phyloP scores from a whole-genome alignment of 2,329 filamentous ascomycete species.

The Coleophoma crateriformis region DNA sequence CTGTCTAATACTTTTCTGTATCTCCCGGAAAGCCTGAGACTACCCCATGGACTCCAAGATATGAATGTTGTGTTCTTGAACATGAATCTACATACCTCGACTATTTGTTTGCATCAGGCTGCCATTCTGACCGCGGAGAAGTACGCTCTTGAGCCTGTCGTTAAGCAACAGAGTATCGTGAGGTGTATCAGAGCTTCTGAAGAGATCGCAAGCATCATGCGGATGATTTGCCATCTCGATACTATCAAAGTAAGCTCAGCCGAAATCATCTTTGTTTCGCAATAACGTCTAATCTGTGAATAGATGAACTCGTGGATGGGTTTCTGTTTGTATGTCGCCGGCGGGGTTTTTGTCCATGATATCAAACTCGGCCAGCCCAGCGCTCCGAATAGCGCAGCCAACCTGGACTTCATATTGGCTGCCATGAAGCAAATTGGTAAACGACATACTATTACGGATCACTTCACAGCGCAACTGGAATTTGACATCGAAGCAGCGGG shows the following conservation, averaged over 20 bases:
- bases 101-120: conserved; percentile 85
- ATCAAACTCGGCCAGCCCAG: conserved; percentile 39
- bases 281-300: conserved; percentile 9
- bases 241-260: conserved; percentile 53
- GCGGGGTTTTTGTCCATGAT: conserved; percentile 76
- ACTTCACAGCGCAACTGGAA: conserved; percentile 79
- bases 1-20: conserved; percentile 74
- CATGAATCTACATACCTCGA: conserved; percentile 80
- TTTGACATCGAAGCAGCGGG: conserved; percentile 61
- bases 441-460: conserved; percentile 70
- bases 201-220: conserved; percentile 80
- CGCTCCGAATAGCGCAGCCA: conserved; percentile 26
- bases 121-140: conserved; percentile 79
- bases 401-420: conserved; percentile 69
- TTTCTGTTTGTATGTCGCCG: conserved; percentile 80
- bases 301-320: conserved; percentile 75
- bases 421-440: conserved; percentile 74
- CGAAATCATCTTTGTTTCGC: neutral
- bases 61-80: conserved; percentile 76
- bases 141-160: conserved; percentile 56
- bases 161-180: conserved; percentile 66
- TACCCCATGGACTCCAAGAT: conserved; percentile 65
- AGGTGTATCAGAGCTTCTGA: conserved; percentile 75
- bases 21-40: conserved; percentile 66
- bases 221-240: conserved; percentile 67